Conservation (phyloP, 345 rosid species). For the Corchorus olitorius region DNA sequence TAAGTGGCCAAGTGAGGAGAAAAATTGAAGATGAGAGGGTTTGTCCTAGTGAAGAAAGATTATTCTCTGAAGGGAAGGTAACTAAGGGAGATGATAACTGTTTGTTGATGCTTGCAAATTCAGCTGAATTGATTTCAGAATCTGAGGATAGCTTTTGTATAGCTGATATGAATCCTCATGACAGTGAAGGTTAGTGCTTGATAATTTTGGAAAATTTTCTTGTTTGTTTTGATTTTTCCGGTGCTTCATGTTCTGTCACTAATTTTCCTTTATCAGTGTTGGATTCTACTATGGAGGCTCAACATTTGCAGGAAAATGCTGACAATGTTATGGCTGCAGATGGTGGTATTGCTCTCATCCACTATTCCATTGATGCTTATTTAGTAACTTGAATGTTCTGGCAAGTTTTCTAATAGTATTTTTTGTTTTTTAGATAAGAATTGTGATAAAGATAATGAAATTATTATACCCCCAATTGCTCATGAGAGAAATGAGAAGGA, state of each 20-base stretch:
- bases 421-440: not conserved
- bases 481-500: not conserved
- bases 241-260: not conserved
- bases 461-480: not conserved
- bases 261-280: not conserved
- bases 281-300: slow-evolving; percentile 4
- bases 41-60: not conserved
- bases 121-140: slow-evolving; percentile 28
- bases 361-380: not conserved
- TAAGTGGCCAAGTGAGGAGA: not conserved
- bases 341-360: not conserved
- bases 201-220: not conserved
- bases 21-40: slow-evolving; percentile 11
- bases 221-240: not conserved
- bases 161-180: not conserved
- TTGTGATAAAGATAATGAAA: not conserved
- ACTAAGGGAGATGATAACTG: slow-evolving; percentile 11
- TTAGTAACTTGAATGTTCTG: not conserved
- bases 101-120: slow-evolving; percentile 27
- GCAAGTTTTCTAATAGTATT: not conserved
- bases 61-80: not conserved
- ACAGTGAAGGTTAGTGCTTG: slow-evolving; percentile 5
- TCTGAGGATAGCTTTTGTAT: slow-evolving; percentile 7
- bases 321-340: not conserved
- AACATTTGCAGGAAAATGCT: slow-evolving; percentile 1